These are phyloP conservation scores for Abrus pulchellus DNA, from an alignment of 306 rosid genomes.

Conservation along the genomic window DNA sequence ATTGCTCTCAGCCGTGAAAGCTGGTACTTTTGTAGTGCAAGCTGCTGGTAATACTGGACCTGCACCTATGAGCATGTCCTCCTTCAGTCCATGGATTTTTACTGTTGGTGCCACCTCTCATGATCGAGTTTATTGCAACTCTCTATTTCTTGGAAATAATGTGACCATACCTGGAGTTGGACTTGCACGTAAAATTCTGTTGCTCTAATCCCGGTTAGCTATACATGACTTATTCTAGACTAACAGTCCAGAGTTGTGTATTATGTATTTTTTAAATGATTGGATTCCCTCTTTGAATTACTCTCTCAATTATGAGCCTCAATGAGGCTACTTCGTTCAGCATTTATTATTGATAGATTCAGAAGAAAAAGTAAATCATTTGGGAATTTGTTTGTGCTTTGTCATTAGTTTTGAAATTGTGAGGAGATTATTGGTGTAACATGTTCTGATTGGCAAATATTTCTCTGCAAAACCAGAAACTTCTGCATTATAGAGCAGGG, in stretches of 20 bases:
- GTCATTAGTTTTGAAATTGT: neutral
- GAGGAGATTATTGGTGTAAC: neutral
- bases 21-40: constrained; percentile 97
- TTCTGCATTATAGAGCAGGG: neutral
- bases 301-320: neutral
- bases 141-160: constrained; percentile 87
- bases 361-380: neutral
- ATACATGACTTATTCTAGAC: constrained; percentile 34
- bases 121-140: constrained; percentile 82
- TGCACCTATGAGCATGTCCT: constrained; percentile 90
- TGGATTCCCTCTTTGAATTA: neutral
- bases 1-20: constrained; percentile 86
- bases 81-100: constrained; percentile 98
- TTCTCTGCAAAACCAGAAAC: neutral
- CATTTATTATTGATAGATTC: neutral
- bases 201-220: constrained; percentile 40
- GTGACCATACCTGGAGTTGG: constrained; percentile 85
- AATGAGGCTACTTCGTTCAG: neutral
- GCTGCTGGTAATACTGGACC: constrained; percentile 99
- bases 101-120: constrained; percentile 94
- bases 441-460: neutral
- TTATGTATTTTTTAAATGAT: neutral
- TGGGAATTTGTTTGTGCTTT: neutral
- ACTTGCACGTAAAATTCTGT: constrained; percentile 83
- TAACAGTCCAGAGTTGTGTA: constrained; percentile 3